Conservation (phyloP, 2,329 filamentous ascomycete genomes). For the Pseudogymnoascus sp. region DNA sequence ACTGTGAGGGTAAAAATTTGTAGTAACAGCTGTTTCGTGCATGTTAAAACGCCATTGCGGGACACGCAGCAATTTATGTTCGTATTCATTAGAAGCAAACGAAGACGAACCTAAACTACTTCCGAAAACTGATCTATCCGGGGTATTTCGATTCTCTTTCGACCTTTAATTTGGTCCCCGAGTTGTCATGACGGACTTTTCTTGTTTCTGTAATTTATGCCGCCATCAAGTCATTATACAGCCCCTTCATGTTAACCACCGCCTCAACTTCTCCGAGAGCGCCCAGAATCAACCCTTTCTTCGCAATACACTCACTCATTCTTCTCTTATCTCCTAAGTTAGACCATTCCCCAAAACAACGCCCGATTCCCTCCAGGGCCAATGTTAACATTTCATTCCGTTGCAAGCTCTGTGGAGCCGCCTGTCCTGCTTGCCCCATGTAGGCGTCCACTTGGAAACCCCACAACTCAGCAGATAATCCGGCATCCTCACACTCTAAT, state of each 20-base stretch:
- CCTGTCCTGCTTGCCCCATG: constrained; percentile 52
- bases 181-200: not conserved
- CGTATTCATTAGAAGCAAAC: not conserved
- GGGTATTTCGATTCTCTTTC: not conserved
- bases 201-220: not conserved
- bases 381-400: constrained; percentile 41
- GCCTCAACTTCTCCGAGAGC: constrained; percentile 45
- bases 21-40: not conserved
- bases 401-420: constrained; percentile 27
- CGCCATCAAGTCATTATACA: constrained; percentile 40
- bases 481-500: constrained; percentile 49
- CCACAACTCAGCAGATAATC: constrained; percentile 49
- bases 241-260: constrained; percentile 47
- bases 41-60: not conserved
- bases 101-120: not conserved
- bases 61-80: not conserved
- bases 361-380: constrained; percentile 40
- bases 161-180: not conserved
- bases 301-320: constrained; percentile 43
- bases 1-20: not conserved
- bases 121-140: not conserved
- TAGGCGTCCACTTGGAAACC: constrained; percentile 53
- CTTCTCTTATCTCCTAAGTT: constrained; percentile 52
- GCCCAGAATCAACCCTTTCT: constrained; percentile 57
- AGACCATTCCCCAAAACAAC: constrained; percentile 44